These are phyloP conservation scores for Calophaca sinica DNA, from an alignment of 306 rosid genomes.

Conservation along the genomic window DNA sequence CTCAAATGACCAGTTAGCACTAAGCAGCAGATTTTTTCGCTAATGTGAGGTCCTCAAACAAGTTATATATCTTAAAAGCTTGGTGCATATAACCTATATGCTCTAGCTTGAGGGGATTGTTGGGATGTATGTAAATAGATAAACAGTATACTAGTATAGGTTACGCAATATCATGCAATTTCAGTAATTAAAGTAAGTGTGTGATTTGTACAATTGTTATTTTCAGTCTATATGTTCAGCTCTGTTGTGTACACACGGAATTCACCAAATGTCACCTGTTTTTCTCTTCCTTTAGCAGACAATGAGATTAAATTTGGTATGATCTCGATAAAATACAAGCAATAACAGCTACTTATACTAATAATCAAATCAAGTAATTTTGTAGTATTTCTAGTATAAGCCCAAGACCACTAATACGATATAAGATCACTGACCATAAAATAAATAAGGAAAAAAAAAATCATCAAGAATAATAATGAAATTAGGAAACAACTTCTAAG, in stretches of 20 bases:
- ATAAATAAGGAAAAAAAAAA: constrained; percentile 14
- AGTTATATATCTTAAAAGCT: neutral
- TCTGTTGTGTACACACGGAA: neutral
- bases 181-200: neutral
- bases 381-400: neutral
- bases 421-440: neutral
- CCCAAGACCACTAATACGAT: neutral
- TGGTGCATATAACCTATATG: neutral
- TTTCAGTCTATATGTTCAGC: neutral
- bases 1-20: no score
- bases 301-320: neutral
- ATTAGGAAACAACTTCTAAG: neutral
- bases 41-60: neutral
- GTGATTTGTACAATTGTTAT: neutral
- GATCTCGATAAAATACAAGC: neutral
- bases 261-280: neutral
- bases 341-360: neutral
- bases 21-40: neutral
- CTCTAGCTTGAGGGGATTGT: neutral
- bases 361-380: neutral
- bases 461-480: constrained; percentile 15
- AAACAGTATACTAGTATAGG: neutral
- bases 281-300: neutral
- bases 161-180: neutral
- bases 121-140: neutral